A percentile compares a stretch with the other conserved stretches of the same genome.
These are phyloP conservation scores for Lachancea fermentati DNA, from an alignment of 805 yeast species.

Conservation along the genomic window DNA sequence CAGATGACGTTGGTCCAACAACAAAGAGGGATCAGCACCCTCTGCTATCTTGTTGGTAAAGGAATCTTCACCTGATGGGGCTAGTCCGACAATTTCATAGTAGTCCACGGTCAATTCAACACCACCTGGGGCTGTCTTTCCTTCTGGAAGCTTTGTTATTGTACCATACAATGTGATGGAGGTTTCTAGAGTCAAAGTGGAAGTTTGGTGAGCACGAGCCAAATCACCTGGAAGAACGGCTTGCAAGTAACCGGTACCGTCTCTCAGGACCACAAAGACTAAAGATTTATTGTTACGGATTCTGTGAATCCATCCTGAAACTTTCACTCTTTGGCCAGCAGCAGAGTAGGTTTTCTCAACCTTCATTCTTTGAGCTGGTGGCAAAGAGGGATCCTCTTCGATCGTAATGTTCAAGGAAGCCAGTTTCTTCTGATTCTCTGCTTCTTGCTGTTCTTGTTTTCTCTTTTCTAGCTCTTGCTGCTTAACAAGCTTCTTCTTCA, in stretches of 20 bases:
- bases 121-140: constrained; percentile 96
- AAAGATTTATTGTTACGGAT: constrained; percentile 88
- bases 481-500: constrained; percentile 62
- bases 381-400: constrained; percentile 66
- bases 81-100: constrained; percentile 83
- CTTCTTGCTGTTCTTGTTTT: constrained; percentile 52
- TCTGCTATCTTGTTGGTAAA: constrained; percentile 93
- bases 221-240: constrained; percentile 84
- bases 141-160: constrained; percentile 82
- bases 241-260: constrained; percentile 90
- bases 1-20: constrained; percentile 93
- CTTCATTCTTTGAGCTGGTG: constrained; percentile 63
- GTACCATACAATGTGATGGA: constrained; percentile 78
- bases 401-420: constrained; percentile 74
- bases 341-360: constrained; percentile 47
- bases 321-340: constrained; percentile 66
- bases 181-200: constrained; percentile 81
- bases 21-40: constrained; percentile 84
- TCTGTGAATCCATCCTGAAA: constrained; percentile 96
- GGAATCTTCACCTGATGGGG: constrained; percentile 94
- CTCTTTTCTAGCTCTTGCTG: constrained; percentile 48
- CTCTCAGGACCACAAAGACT: constrained; percentile 87
- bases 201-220: constrained; percentile 83
- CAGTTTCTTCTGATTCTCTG: constrained; percentile 67
- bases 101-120: constrained; percentile 89